Evolutionary conservation across 441 rosid genomes (phyloP).

Genomic region (Corymbia citriodora): DNA sequence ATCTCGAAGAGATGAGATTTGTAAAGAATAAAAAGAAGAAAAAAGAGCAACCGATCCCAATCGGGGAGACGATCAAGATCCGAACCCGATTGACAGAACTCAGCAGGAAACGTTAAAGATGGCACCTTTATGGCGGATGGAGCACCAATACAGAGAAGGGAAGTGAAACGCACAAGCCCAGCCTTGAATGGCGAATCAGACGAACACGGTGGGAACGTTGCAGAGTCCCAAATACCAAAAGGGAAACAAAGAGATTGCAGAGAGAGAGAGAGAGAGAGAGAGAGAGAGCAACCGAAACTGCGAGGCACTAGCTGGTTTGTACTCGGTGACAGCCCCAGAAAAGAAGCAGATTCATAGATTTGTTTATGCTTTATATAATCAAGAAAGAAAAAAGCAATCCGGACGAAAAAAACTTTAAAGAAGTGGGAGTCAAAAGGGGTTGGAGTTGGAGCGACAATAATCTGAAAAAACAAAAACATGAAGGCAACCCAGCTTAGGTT

Average conservation of each 20-base stretch:
- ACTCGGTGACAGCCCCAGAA: constrained; percentile 13
- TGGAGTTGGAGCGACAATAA: neutral
- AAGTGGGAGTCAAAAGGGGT: neutral
- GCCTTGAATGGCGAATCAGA: constrained; percentile 7
- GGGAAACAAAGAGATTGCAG: neutral
- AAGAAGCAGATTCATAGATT: constrained; percentile 15
- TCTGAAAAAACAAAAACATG: neutral
- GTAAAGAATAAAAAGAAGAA: neutral
- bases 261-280: neutral
- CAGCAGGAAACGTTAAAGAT: constrained; percentile 13
- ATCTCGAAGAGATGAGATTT: neutral
- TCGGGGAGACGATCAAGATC: neutral
- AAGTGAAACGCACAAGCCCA: neutral
- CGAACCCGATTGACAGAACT: neutral
- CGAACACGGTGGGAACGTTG: neutral
- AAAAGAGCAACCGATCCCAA: neutral
- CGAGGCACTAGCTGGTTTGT: constrained; percentile 14
- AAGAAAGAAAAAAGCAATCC: neutral
- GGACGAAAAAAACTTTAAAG: neutral
- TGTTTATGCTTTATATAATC: neutral
- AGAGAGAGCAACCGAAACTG: neutral
- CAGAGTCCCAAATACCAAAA: neutral
- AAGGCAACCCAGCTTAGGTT: neutral
- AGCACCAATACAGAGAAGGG: constrained; percentile 6
- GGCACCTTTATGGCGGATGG: constrained; percentile 11